These are phyloP conservation scores for Yarrowia hollandica DNA, from an alignment of 805 yeast species.

Conservation along the genomic window DNA sequence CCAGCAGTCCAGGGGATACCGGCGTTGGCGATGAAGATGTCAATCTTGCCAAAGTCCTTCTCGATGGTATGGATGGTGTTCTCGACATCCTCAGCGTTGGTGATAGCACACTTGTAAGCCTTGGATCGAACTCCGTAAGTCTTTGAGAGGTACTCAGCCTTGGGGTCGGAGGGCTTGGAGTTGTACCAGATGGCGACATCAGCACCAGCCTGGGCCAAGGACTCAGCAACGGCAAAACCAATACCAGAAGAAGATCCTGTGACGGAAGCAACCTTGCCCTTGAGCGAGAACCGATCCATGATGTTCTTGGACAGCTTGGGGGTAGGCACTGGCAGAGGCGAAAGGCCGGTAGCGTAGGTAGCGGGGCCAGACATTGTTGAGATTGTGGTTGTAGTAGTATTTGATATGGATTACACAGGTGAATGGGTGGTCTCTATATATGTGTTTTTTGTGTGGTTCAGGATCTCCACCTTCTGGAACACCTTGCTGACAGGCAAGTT, in stretches of 20 bases:
- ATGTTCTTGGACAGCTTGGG: conserved; percentile 56
- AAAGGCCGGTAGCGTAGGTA: conserved; percentile 40
- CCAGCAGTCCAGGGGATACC: conserved; percentile 83
- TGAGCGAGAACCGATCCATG: conserved; percentile 69
- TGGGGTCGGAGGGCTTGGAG: conserved; percentile 61
- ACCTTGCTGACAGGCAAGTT: neutral
- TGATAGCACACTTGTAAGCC: conserved; percentile 65
- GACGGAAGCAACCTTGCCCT: conserved; percentile 78
- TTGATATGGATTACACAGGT: neutral
- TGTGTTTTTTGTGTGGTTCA: neutral
- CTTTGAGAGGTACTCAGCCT: conserved; percentile 56
- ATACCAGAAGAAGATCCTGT: conserved; percentile 88
- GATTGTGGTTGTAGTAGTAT: neutral
- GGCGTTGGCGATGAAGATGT: conserved; percentile 85
- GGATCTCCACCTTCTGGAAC: neutral
- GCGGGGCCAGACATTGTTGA: conserved; percentile 12
- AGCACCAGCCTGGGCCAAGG: conserved; percentile 85
- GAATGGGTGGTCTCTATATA: neutral
- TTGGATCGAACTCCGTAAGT: conserved; percentile 61
- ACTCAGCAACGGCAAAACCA: conserved; percentile 78
- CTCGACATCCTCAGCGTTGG: conserved; percentile 53
- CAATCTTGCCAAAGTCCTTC: conserved; percentile 75
- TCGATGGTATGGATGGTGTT: conserved; percentile 52
- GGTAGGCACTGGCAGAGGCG: conserved; percentile 52
- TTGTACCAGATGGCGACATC: conserved; percentile 72